These are phyloP conservation scores for Solanum gracilifrons DNA, from an alignment of 257 asterid species.

Conservation along the genomic window DNA sequence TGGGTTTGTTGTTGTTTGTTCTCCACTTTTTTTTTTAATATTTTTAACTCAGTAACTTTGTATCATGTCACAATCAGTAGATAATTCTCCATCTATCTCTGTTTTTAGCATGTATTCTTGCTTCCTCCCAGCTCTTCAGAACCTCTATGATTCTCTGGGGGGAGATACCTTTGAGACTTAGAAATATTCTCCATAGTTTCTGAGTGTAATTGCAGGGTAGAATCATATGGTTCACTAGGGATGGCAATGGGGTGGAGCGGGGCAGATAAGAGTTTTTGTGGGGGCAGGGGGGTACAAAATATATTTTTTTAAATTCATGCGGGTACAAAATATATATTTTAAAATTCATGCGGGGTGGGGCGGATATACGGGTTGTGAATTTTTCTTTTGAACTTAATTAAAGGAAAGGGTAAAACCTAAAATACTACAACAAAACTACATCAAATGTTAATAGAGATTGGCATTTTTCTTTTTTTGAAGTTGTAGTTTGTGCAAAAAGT, in stretches of 20 bases:
- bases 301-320: neutral
- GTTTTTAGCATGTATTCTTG: neutral
- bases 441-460: neutral
- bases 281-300: neutral
- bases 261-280: neutral
- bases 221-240: neutral
- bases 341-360: neutral
- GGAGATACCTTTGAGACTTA: neutral
- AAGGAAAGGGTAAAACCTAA: neutral
- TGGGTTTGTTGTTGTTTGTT: neutral
- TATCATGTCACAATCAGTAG: too few relatives aligned
- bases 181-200: neutral
- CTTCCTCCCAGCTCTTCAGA: neutral
- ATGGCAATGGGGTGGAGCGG: neutral
- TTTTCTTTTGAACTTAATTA: neutral
- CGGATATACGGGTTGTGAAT: neutral
- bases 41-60: too few relatives aligned
- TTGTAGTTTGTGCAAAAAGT: constrained; percentile 3
- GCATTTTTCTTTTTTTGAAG: neutral
- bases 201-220: neutral
- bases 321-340: too few relatives aligned
- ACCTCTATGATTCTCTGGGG: neutral
- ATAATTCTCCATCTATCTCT: neutral
- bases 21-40: neutral
- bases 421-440: neutral